These are phyloP conservation scores for Phtheirospermum japonicum DNA, from an alignment of 257 asterid species.

Conservation along the genomic window DNA sequence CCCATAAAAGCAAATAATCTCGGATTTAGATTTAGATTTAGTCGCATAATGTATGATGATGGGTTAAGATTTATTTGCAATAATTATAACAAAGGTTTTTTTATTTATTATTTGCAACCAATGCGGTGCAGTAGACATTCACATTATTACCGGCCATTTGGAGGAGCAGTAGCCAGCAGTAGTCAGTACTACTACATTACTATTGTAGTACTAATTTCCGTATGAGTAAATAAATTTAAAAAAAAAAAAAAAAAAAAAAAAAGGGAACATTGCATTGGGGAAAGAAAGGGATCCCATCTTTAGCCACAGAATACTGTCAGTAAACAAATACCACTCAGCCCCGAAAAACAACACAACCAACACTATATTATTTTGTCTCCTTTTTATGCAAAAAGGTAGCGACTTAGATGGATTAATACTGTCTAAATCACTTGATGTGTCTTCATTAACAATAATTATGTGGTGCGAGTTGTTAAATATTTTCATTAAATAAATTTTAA, in stretches of 20 bases:
- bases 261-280: constrained; percentile 1
- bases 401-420: too few species aligned
- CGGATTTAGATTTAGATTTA: background rate
- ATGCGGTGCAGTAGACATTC: background rate
- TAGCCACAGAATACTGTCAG: background rate
- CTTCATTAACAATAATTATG: too few species aligned
- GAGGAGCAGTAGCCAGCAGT: too few species aligned
- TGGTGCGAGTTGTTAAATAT: too few species aligned
- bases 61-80: background rate
- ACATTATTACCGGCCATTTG: too few species aligned
- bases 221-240: background rate
- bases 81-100: background rate
- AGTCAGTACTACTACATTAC: too few species aligned
- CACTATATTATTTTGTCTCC: too few species aligned
- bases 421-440: too few species aligned
- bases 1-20: background rate
- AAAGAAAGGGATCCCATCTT: background rate
- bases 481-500: too few species aligned
- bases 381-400: too few species aligned
- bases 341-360: background rate
- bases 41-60: background rate
- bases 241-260: background rate
- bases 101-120: too few species aligned
- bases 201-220: too few species aligned
- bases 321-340: background rate